Conservation (phyloP, 2,329 filamentous ascomycete species). For the Bipolaris cookei region DNA sequence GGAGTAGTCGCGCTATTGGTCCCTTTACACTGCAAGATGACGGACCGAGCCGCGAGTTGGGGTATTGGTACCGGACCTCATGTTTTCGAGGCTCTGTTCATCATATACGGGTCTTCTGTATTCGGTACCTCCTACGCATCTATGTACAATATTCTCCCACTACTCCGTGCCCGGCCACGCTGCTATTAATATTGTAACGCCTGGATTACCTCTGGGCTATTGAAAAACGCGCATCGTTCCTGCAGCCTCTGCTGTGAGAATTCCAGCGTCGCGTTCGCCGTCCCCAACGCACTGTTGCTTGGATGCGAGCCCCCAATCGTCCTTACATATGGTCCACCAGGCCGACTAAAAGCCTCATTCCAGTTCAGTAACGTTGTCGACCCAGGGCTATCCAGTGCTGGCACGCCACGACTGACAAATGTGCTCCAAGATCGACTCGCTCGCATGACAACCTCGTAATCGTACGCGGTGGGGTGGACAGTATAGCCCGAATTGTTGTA, state of each 20-base stretch:
- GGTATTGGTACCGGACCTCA: background rate
- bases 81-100: background rate
- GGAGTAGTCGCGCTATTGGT: background rate
- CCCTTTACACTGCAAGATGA: background rate
- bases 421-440: conserved; percentile 58
- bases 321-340: conserved; percentile 30
- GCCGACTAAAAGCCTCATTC: conserved; percentile 45
- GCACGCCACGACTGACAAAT: conserved; percentile 51
- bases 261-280: conserved; percentile 36
- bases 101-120: no score
- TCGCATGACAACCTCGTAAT: conserved; percentile 51
- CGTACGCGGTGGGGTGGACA: conserved; percentile 44
- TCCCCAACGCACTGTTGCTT: conserved; percentile 53
- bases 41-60: background rate
- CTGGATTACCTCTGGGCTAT: conserved; percentile 53
- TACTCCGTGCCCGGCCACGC: conserved; percentile 36
- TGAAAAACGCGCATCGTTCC: conserved; percentile 58
- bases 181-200: conserved; percentile 42
- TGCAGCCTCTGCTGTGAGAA: conserved; percentile 51
- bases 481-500: conserved; percentile 52
- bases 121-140: background rate
- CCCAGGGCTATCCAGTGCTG: conserved; percentile 23
- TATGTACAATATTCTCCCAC: conserved; percentile 14
- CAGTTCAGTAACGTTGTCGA: conserved; percentile 40
- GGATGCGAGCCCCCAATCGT: conserved; percentile 54